A percentile compares a stretch with the other conserved stretches of the same genome.
phyloP scores from a whole-genome alignment of 1,139 yeast genomes.

The Kurtzmaniella natalensis region DNA sequence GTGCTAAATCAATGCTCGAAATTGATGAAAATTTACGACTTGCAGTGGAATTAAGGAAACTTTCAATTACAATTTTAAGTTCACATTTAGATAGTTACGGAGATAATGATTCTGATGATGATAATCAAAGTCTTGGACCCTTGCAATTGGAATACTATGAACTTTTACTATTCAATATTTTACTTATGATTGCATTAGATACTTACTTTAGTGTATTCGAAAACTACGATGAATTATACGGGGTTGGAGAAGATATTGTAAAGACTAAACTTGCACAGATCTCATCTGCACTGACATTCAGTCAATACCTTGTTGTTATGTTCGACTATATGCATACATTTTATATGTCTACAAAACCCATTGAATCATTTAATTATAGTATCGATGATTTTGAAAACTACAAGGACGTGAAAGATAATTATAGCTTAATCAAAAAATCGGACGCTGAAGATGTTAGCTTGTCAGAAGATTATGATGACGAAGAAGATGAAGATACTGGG shows the following conservation, averaged over 20 bases:
- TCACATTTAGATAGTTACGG: constrained; percentile 43
- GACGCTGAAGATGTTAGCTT: constrained; percentile 16
- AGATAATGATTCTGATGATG: constrained; percentile 18
- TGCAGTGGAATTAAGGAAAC: constrained; percentile 36
- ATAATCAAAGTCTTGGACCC: neutral
- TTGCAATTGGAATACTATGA: constrained; percentile 18
- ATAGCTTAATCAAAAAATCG: constrained; percentile 22
- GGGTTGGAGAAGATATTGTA: constrained; percentile 38
- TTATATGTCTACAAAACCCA: constrained; percentile 38
- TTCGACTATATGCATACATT: constrained; percentile 28
- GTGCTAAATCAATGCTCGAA: neutral
- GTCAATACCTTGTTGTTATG: constrained; percentile 21
- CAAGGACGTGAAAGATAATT: constrained; percentile 32
- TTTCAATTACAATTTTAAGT: constrained; percentile 32
- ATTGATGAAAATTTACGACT: constrained; percentile 22
- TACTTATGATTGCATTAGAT: constrained; percentile 38
- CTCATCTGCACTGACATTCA: constrained; percentile 12
- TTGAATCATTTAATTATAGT: constrained; percentile 35
- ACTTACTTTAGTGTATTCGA: constrained; percentile 37
- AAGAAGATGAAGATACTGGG: constrained; percentile 8
- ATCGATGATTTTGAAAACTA: constrained; percentile 28
- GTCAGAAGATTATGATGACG: constrained; percentile 12
- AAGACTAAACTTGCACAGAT: constrained; percentile 17
- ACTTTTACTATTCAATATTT: constrained; percentile 25
- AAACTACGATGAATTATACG: constrained; percentile 38